Base-by-base conservation (phyloP, 257 asterid species). In the Solanum habrochaites region DNA sequence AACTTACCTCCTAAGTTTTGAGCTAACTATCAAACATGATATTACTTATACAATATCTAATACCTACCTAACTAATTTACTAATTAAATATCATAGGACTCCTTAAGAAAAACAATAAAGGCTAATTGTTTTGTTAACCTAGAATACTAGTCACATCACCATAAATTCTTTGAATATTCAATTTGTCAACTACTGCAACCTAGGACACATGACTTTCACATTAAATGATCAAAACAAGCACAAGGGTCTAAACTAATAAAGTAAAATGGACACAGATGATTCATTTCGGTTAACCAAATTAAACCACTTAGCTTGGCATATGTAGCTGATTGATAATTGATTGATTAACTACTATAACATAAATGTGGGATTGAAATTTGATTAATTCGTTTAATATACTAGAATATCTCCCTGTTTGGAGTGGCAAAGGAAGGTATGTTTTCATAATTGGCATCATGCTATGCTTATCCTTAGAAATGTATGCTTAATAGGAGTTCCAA, bases 281-380 rank as follows among this genome's bases (percentile, higher is more conserved):
- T 64, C 16, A 64, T 60, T 60, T 60, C 6, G 15, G 69, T 2
- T 60, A 23, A 9, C 69, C 69, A 62, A 62, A 62, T 62, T n/a
- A 86, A 71, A 88, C 88, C 84, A 90, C 69, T 86, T 75, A 86
- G 20, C 20, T 66, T 73, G 85, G 91, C 85, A 69, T 64, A 62
- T 4, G 2, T 62, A 7, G 83, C 39, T 12, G 74, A 86, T 86
- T 49, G 87, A 84, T 31, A 69, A 29, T 3, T 69, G 75, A 35
- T 69, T 69, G 75, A 31, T 14, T 69, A 52, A 18, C 62, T 37
- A 31, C 75, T 31, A 69, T 29, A 14, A 31, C 20, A 70, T 70
- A 70, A 29, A 67, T 67, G n/a, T 13, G 16, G 39, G 77, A 70
- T 70, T 27, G 20, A 32, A 31, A 70, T 70, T 70, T 23, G 27